phyloP scores from a whole-genome alignment of 352 stramenopile species.

The Globisporangium nodosum region DNA sequence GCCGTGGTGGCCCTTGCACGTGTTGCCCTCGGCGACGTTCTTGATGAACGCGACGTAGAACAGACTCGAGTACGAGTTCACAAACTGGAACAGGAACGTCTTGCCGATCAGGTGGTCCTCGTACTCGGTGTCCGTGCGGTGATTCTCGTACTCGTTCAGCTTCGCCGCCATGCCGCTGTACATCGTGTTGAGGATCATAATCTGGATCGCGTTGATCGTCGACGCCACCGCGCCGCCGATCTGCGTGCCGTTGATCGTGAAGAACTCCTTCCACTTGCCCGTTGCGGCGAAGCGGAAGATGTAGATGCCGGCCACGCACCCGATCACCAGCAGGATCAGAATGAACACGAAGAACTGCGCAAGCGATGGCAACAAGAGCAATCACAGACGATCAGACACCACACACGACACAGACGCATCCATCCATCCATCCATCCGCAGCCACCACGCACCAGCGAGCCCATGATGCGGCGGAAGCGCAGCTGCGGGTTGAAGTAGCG shows the following conservation, averaged over 20 bases:
- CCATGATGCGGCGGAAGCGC: constrained; percentile 57
- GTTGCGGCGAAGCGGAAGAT: constrained; percentile 62
- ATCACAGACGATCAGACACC: too few species aligned
- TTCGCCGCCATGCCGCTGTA: constrained; percentile 55
- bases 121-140: constrained; percentile 95
- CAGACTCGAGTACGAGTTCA: constrained; percentile 78
- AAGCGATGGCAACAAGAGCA: neutral
- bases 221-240: constrained; percentile 49
- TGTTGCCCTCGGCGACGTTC: constrained; percentile 37
- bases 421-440: neutral
- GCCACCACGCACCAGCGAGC: constrained; percentile 40
- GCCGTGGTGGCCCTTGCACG: constrained; percentile 30
- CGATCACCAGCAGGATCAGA: constrained; percentile 65
- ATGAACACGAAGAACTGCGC: constrained; percentile 63
- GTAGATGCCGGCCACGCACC: constrained; percentile 65
- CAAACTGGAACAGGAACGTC: constrained; percentile 81
- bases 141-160: constrained; percentile 92
- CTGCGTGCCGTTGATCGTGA: constrained; percentile 43
- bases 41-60: constrained; percentile 89
- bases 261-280: constrained; percentile 46
- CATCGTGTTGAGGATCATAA: constrained; percentile 76
- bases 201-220: constrained; percentile 69
- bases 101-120: constrained; percentile 89
- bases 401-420: too few species aligned
- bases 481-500: constrained; percentile 14